phyloP scores from a whole-genome alignment of 2,329 filamentous ascomycete genomes.

The Tolypocladium nubicola region DNA sequence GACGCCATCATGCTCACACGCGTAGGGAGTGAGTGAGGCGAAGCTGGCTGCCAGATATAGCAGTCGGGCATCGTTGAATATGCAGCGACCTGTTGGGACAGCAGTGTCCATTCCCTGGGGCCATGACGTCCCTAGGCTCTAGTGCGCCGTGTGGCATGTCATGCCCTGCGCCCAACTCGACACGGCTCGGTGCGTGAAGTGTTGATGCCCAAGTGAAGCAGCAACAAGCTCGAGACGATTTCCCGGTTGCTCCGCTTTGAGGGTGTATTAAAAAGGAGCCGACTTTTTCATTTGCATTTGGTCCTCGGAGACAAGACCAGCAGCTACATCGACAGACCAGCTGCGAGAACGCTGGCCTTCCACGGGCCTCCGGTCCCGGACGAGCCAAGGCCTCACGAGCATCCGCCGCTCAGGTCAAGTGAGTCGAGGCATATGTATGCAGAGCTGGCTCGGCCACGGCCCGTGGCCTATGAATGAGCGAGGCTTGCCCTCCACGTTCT shows the following conservation, averaged over 20 bases:
- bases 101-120: neutral
- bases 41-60: neutral
- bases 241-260: neutral
- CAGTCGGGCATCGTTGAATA: neutral
- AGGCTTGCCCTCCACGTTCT: neutral
- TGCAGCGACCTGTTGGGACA: neutral
- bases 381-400: neutral
- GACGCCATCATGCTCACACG: neutral
- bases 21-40: neutral
- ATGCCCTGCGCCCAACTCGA: neutral
- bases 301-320: neutral
- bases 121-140: neutral
- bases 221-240: neutral
- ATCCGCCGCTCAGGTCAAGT: constrained; percentile 16
- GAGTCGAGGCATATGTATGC: constrained; percentile 18
- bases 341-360: neutral
- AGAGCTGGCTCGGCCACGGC: constrained; percentile 5
- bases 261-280: neutral
- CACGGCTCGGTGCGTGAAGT: neutral
- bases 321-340: neutral
- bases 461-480: constrained; percentile 9
- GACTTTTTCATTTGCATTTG: neutral
- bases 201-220: constrained; percentile 2
- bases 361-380: neutral
- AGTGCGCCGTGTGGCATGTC: neutral